Evolutionary conservation across 2,329 filamentous ascomycete genomes (phyloP), one percentile per base, ranked within the genome.

Genomic region (Hymenoscyphus repandus): DNA sequence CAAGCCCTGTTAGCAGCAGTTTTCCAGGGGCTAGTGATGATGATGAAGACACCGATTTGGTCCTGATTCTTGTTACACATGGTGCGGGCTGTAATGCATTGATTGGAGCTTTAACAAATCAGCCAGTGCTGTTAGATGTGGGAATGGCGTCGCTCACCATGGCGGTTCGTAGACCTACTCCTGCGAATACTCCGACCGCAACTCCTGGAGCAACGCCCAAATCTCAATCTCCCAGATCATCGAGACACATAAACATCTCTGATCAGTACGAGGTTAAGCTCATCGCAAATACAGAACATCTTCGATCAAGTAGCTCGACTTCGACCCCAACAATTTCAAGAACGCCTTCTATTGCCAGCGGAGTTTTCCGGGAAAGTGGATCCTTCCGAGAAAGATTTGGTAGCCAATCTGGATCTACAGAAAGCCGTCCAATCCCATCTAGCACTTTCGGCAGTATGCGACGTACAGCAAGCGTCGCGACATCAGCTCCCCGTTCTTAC

Each of bases 71-170:
- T 6, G 87, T 99, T 18, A 96, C 93, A 0, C 93, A 99, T 65
- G 92, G 92, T 20, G 93, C 93, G 12, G 93, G 93, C 36, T 96
- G 92, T 70, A 99, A 99, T 70, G 93, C 93, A 2, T 71, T 99
- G 40, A 91, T 99, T 55, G 90, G 92, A 11, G 90, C 90, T 22
- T 80, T 99, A 57, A 95, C 91, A 0, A 88, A 92, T 53, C 88
- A 96, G 63, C 92, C 93, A 0, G 90, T 95, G 0, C 76, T 99
- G 12, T 82, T 95, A 63, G 91, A 97, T 64, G 86, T 97, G 13
- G 86, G 85, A 27, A 88, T 95, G 70, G 88, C 92, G 0, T 96
- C 91, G 3, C 75, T 99, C 44, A 96, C 92, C 1, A 87, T 96
- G 83, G 92, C 92, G 4, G 77, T 85, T 13, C 78, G 83, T 45